Evolutionary conservation across 2,329 filamentous ascomycete genomes (phyloP).

Genomic region (Albifimbria verrucaria): DNA sequence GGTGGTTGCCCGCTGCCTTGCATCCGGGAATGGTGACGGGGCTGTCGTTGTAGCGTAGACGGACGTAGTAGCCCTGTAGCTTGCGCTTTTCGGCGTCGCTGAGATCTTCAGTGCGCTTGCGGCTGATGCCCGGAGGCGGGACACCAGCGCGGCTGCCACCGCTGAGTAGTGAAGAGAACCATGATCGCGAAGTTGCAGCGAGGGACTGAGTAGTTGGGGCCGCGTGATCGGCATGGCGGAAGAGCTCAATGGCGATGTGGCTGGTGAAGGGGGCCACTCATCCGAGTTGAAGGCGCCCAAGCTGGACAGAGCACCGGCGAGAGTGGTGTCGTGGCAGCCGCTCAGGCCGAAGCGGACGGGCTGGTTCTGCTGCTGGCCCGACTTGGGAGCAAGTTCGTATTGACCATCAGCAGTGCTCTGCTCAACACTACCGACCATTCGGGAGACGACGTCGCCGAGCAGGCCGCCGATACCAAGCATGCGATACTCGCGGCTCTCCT

Average conservation of each 20-base stretch:
- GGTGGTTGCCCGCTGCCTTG: slow-evolving; percentile 70
- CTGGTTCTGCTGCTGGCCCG: slow-evolving; percentile 26
- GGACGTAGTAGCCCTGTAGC: slow-evolving; percentile 78
- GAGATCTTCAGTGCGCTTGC: slow-evolving; percentile 56
- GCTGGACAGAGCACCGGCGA: slow-evolving; percentile 74
- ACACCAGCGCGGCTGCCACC: slow-evolving; percentile 21
- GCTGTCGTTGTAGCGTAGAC: slow-evolving; percentile 85
- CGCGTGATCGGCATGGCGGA: slow-evolving; percentile 50
- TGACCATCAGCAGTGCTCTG: slow-evolving; percentile 50
- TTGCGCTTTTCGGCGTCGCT: slow-evolving; percentile 53
- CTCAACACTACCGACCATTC: slow-evolving; percentile 67
- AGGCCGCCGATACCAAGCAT: slow-evolving; percentile 81
- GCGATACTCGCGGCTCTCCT: slow-evolving; percentile 83
- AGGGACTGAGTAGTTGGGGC: slow-evolving; percentile 10
- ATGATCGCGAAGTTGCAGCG: slow-evolving; percentile 12
- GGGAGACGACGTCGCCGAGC: slow-evolving; percentile 75
- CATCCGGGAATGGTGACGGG: slow-evolving; percentile 83
- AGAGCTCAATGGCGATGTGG: slow-evolving; percentile 87
- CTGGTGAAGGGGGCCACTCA: slow-evolving; percentile 93
- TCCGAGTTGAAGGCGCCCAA: slow-evolving; percentile 72
- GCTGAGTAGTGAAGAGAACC: slow-evolving; percentile 23
- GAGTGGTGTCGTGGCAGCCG: slow-evolving; percentile 91
- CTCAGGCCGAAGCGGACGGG: slow-evolving; percentile 72
- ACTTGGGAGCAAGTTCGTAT: slow-evolving; percentile 41
- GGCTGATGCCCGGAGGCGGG: slow-evolving; percentile 50